phyloP scores from a whole-genome alignment of 345 rosid species.

The Xanthoceras sorbifolium region DNA sequence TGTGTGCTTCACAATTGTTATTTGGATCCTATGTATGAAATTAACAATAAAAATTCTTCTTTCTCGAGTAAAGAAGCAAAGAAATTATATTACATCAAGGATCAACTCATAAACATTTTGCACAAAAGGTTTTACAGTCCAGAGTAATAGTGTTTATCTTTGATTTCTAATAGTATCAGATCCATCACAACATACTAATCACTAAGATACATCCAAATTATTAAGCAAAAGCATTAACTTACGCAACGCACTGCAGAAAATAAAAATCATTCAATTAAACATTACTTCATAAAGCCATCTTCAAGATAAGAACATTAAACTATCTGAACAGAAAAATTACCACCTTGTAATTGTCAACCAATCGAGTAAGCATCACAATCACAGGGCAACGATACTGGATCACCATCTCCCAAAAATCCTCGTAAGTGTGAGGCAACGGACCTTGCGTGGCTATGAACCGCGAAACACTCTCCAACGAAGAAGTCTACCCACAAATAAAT shows the following conservation, averaged over 20 bases:
- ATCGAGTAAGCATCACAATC: constrained; percentile 84
- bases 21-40: not conserved
- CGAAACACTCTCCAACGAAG: constrained; percentile 60
- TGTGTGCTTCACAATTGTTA: not conserved
- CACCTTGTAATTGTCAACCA: constrained; percentile 77
- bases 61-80: not conserved
- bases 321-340: constrained; percentile 32
- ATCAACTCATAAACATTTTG: not conserved
- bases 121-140: not conserved
- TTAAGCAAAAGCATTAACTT: not conserved
- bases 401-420: constrained; percentile 97
- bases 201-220: not conserved
- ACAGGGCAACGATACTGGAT: constrained; percentile 75
- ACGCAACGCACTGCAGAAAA: too few species aligned
- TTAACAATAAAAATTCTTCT: not conserved
- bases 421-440: constrained; percentile 69
- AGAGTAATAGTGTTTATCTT: not conserved
- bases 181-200: not conserved
- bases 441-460: constrained; percentile 92
- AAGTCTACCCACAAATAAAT: constrained; percentile 54
- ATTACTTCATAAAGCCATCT: not conserved
- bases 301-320: not conserved
- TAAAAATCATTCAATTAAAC: too few species aligned
- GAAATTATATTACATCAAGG: not conserved
- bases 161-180: not conserved